These are phyloP conservation scores for Carex sylvatica DNA, from an alignment of 202 grass and related monocot species.

Conservation along the genomic window DNA sequence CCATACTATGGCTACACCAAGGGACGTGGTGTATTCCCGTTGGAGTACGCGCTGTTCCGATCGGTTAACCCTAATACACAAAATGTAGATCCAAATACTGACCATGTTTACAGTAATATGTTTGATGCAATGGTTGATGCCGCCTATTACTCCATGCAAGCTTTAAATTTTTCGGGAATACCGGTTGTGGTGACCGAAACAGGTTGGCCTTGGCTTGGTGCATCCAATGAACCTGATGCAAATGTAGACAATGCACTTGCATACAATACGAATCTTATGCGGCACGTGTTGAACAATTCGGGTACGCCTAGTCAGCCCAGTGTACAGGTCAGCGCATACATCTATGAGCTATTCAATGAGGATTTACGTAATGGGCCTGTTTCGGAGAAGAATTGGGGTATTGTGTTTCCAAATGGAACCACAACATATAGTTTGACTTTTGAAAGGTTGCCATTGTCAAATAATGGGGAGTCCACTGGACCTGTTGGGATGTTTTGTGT, in stretches of 20 bases:
- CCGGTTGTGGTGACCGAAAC: constrained; percentile 84
- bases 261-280: constrained; percentile 95
- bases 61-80: constrained; percentile 71
- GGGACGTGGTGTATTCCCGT: constrained; percentile 82
- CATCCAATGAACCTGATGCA: constrained; percentile 66
- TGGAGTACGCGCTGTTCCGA: constrained; percentile 80
- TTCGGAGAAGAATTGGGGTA: constrained; percentile 87
- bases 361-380: constrained; percentile 54
- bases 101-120: constrained; percentile 93
- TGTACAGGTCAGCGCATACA: constrained; percentile 67
- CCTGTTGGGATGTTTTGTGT: constrained; percentile 76
- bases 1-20: constrained; percentile 84
- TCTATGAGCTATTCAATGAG: constrained; percentile 92
- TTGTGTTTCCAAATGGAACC: constrained; percentile 70
- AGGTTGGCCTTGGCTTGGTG: constrained; percentile 88
- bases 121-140: constrained; percentile 95
- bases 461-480: constrained; percentile 50
- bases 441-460: constrained; percentile 36
- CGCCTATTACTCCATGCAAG: constrained; percentile 83
- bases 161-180: constrained; percentile 84
- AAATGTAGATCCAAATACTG: constrained; percentile 80
- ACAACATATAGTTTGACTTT: constrained; percentile 70
- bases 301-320: constrained; percentile 78
- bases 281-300: constrained; percentile 77
- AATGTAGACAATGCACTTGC: constrained; percentile 93